These are phyloP conservation scores for Aspergillus pseudoviridinutans DNA, from an alignment of 2,329 filamentous ascomycete genomes.

Conservation along the genomic window DNA sequence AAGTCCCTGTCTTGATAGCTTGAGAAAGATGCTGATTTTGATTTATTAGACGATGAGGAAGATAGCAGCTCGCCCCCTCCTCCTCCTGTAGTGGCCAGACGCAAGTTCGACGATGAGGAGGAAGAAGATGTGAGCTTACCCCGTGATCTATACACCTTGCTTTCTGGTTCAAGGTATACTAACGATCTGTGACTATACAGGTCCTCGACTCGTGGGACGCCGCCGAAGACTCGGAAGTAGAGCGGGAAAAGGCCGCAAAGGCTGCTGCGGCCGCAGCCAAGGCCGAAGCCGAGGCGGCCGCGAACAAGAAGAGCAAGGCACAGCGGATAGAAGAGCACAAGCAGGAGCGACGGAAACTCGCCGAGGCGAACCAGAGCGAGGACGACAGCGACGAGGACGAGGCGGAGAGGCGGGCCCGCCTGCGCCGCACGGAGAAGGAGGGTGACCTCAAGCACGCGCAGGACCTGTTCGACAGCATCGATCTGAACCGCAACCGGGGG, in stretches of 20 bases:
- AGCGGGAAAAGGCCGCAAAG: slow-evolving; percentile 91
- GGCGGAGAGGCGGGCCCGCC: slow-evolving; percentile 66
- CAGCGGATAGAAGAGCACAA: slow-evolving; percentile 80
- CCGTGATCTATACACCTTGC: neutral
- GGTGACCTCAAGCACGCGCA: slow-evolving; percentile 84
- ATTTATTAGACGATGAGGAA: slow-evolving; percentile 46
- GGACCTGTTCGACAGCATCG: slow-evolving; percentile 78
- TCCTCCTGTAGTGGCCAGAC: slow-evolving; percentile 46
- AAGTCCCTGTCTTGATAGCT: neutral
- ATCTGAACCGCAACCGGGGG: slow-evolving; percentile 63
- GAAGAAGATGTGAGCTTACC: slow-evolving; percentile 65
- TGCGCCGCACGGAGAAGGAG: slow-evolving; percentile 78
- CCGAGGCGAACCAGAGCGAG: slow-evolving; percentile 54
- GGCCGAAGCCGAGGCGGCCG: slow-evolving; percentile 80
- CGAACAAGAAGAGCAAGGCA: slow-evolving; percentile 84
- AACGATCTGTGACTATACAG: slow-evolving; percentile 40
- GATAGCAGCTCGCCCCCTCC: slow-evolving; percentile 48
- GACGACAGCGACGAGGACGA: slow-evolving; percentile 66
- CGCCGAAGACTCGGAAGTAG: slow-evolving; percentile 92
- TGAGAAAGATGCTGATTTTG: slow-evolving; percentile 6
- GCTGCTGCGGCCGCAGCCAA: slow-evolving; percentile 82
- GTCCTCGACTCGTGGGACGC: slow-evolving; percentile 97
- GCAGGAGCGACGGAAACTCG: slow-evolving; percentile 58
- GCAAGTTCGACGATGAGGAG: slow-evolving; percentile 92
- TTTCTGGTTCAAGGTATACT: neutral